Evolutionary conservation across 176 grass and related monocot genomes (phyloP).

Genomic region (Carex pumila): DNA sequence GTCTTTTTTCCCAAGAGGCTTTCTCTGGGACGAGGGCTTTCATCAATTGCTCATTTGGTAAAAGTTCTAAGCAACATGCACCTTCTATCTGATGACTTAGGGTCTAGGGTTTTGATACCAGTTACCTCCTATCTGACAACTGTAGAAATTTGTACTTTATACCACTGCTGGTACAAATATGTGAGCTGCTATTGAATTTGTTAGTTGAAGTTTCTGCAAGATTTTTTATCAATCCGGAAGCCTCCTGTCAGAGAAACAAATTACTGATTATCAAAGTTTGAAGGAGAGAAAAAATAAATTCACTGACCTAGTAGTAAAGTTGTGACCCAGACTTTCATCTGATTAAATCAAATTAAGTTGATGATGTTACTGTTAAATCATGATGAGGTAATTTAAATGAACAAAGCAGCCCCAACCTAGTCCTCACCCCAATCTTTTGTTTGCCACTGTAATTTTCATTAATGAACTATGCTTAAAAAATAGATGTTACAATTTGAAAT

Average conservation of each 20-base stretch:
- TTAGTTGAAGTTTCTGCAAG: neutral
- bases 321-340: neutral
- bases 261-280: neutral
- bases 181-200: neutral
- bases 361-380: neutral
- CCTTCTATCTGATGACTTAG: neutral
- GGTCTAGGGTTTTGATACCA: no score
- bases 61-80: slow-evolving; percentile 13
- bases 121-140: neutral
- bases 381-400: neutral
- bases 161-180: neutral
- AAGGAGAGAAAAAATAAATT: neutral
- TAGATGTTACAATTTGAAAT: neutral
- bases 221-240: neutral
- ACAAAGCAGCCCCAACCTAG: neutral
- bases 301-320: neutral
- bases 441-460: slow-evolving; percentile 13
- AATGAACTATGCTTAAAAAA: neutral
- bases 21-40: slow-evolving; percentile 97
- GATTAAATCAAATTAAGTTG: neutral
- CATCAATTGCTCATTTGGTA: slow-evolving; percentile 90
- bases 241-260: neutral
- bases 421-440: neutral
- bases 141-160: neutral
- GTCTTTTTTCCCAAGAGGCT: slow-evolving; percentile 93